Conservation (phyloP, 2,329 filamentous ascomycete genomes). For the Coniochaeta pulveracea region DNA sequence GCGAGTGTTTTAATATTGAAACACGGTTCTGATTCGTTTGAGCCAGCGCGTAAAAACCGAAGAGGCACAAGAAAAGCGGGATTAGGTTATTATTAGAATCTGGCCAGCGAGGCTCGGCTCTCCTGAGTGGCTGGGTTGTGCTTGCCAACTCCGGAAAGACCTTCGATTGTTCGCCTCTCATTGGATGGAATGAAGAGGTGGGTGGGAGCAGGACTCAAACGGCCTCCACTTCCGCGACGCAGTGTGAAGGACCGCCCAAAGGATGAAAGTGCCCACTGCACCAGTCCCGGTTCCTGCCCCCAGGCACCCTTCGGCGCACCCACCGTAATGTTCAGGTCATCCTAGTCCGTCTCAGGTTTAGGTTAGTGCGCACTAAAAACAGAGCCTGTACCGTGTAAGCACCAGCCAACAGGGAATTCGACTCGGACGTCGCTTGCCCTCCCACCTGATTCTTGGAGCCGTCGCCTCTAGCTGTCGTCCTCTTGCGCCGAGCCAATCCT, state of each 20-base stretch:
- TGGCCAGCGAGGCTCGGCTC: not conserved
- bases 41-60: too few relatives aligned
- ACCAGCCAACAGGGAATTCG: slow-evolving; percentile 2
- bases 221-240: not conserved
- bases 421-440: not conserved
- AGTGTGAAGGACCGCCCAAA: not conserved
- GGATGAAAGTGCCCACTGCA: too few relatives aligned
- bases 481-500: slow-evolving; percentile 1
- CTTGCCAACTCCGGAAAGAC: not conserved
- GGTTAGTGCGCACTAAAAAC: slow-evolving; percentile 1
- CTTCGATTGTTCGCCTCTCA: not conserved
- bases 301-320: too few relatives aligned
- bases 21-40: too few relatives aligned
- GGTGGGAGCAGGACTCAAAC: not conserved
- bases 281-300: too few relatives aligned
- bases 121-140: not conserved
- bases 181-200: not conserved
- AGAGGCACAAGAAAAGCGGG: too few relatives aligned
- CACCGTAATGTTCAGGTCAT: not conserved
- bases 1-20: too few relatives aligned
- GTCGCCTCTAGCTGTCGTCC: slow-evolving; percentile 1
- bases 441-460: slow-evolving; percentile 1
- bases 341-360: not conserved
- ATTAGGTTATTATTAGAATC: too few relatives aligned
- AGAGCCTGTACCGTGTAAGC: not conserved